These are phyloP conservation scores for Thielaviopsis populi DNA, from an alignment of 2,329 filamentous ascomycete species.

Conservation along the genomic window DNA sequence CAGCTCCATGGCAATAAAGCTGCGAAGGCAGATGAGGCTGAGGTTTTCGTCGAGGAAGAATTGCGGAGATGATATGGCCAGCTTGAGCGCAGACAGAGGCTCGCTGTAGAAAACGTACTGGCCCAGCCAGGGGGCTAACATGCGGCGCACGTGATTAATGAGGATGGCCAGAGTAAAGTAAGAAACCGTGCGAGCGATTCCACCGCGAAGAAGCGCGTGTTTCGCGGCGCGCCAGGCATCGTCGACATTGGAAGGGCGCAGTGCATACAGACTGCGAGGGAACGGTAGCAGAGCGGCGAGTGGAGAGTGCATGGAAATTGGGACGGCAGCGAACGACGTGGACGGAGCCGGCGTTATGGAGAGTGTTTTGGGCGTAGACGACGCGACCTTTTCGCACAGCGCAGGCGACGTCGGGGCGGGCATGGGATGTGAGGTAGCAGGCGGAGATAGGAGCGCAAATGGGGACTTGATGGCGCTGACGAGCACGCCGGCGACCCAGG, in stretches of 20 bases:
- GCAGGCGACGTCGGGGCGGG: constrained; percentile 10
- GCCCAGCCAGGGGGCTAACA: constrained; percentile 23
- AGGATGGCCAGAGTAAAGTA: constrained; percentile 26
- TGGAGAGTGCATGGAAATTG: constrained; percentile 13
- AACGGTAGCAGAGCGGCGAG: constrained; percentile 8
- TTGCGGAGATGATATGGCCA: constrained; percentile 25
- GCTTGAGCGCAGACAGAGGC: constrained; percentile 25
- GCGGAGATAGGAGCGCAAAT: constrained; percentile 1
- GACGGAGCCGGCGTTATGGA: constrained; percentile 9
- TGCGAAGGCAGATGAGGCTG: constrained; percentile 14
- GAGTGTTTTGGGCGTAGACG: constrained; percentile 12
- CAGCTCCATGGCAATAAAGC: constrained; percentile 15
- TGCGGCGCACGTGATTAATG: constrained; percentile 27
- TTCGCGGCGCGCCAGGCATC: constrained; percentile 16
- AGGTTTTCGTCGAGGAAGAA: constrained; percentile 24
- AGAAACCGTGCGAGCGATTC: constrained; percentile 20
- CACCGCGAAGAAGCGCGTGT: constrained; percentile 20
- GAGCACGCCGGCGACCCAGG: constrained; percentile 10
- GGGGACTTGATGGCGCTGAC: constrained; percentile 14
- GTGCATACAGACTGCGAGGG: constrained; percentile 5
- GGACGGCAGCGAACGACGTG: constrained; percentile 12
- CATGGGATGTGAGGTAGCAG: background rate
- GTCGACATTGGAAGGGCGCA: constrained; percentile 13
- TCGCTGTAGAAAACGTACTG: constrained; percentile 22
- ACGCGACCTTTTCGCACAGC: constrained; percentile 14